A percentile compares a stretch with the other conserved stretches of the same genome.
Evolutionary conservation across 2,329 filamentous ascomycete genomes (phyloP).

Genomic region (Pestalotiopsis sp.): DNA sequence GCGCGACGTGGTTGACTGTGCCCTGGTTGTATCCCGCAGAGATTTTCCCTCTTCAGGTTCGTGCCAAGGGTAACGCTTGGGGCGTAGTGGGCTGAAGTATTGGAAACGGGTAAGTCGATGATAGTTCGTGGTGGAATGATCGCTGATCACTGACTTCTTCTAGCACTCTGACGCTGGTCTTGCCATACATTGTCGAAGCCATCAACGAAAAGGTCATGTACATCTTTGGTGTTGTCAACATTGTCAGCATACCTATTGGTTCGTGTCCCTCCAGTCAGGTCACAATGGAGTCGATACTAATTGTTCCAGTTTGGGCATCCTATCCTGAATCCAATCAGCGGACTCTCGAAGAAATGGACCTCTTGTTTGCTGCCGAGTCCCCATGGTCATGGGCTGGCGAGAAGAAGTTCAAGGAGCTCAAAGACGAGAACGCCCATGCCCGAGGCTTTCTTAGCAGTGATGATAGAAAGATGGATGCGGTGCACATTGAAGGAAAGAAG

Average conservation of each 20-base stretch:
- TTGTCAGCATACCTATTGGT: conserved; percentile 63
- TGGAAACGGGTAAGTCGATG: conserved; percentile 62
- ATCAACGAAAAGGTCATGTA: conserved; percentile 74
- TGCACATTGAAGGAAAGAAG: not conserved
- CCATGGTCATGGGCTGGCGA: conserved; percentile 75
- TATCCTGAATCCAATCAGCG: conserved; percentile 77
- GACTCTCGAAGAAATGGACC: conserved; percentile 75
- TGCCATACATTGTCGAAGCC: conserved; percentile 34
- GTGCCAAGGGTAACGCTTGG: conserved; percentile 76
- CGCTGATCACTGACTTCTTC: not conserved
- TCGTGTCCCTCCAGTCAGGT: not conserved
- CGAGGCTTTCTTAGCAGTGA: not conserved
- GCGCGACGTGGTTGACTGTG: conserved; percentile 63
- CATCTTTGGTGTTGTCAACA: conserved; percentile 71
- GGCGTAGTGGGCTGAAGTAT: conserved; percentile 78
- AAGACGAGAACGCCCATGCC: not conserved
- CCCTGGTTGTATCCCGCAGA: conserved; percentile 59
- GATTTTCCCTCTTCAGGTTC: conserved; percentile 71
- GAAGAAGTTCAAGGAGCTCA: conserved; percentile 49
- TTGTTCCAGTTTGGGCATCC: conserved; percentile 61
- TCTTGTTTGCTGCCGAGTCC: conserved; percentile 69
- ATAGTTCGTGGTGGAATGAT: not conserved
- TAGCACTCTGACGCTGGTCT: conserved; percentile 31
- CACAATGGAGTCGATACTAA: not conserved
- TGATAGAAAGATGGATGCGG: not conserved